Evolutionary conservation across 2,329 filamentous ascomycete species (phyloP).

Genomic region (Plectosphaerella cucumerina): DNA sequence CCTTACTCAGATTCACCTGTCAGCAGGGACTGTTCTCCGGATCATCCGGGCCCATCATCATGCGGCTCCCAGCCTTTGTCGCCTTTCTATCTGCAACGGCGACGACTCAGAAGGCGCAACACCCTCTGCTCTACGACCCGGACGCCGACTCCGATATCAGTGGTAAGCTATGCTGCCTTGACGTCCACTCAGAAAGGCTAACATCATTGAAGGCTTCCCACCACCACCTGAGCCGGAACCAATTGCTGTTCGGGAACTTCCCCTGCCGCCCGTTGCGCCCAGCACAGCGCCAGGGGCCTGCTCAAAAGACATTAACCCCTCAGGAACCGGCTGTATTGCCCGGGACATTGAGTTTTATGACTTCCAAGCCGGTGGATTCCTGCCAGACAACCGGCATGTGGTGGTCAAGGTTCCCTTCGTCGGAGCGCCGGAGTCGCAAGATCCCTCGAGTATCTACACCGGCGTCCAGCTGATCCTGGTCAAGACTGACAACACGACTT

Average conservation of each 20-base stretch:
- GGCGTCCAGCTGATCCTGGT: conserved; percentile 37
- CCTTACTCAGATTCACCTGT: no score
- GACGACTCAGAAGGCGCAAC: no score
- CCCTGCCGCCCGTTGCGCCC: conserved; percentile 28
- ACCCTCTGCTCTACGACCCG: no score
- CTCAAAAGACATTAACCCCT: conserved; percentile 24
- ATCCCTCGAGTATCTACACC: conserved; percentile 33
- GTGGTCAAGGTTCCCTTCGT: conserved; percentile 31
- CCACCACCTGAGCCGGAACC: conserved; percentile 23
- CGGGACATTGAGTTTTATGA: conserved; percentile 1
- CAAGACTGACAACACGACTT: conserved; percentile 33
- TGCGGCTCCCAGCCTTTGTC: no score
- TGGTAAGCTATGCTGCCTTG: no score
- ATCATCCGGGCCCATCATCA: no score
- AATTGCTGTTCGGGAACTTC: conserved; percentile 27
- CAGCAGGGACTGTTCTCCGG: no score
- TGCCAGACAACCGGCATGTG: conserved; percentile 36
- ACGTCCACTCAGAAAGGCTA: no score
- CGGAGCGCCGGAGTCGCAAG: conserved; percentile 32
- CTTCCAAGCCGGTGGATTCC: conserved; percentile 22
- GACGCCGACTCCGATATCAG: no score
- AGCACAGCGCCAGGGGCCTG: conserved; percentile 24
- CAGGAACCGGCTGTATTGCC: conserved; percentile 30
- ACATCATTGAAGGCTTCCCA: no score
- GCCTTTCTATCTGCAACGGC: no score